Evolutionary conservation across 2,329 filamentous ascomycete species (phyloP), one percentile per base, ranked within the genome.

Genomic region (Alternaria viburni): DNA sequence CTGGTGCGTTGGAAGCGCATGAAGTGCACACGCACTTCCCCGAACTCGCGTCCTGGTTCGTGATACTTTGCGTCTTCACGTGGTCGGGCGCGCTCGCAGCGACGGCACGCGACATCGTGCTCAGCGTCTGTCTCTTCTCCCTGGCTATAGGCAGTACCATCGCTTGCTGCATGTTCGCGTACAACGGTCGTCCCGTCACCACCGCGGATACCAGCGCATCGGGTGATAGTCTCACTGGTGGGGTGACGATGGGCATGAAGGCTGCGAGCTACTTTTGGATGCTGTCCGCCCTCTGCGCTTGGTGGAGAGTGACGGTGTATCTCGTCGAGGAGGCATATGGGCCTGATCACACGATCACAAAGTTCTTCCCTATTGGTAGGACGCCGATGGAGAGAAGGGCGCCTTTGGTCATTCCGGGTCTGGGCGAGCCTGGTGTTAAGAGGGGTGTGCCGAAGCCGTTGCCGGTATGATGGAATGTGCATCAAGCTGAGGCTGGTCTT

Each of bases 341-440:
- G 2, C 43, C 44, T 4, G 41, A 46, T 19, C 51, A 56, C 43
- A 51, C 19, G 7, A 57, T 56, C n/a, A 58, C 50, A 0, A 60
- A 49, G 55, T 59, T 65, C 45, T 65, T 60, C 41, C 52, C 44
- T 17, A 57, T 62, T 52, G 55, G 59, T 7, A 51, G 59, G 43
- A 62, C 54, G 26, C 49, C 55, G 9, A 63, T 56, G 51, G 59
- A 65, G 56, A 62, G 50, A 17, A 62, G 25, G 11, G 54, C 62
- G 9, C 59, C 62, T 21, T 43, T 58, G 9, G 54, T 64, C 3
- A 61, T 57, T 19, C 62, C 62, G 2, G 62, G 62, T 7, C 41
- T 64, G 26, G 57, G 62, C 8, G 62, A 64, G 46, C 62, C 52
- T 15, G 62, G 58, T 6, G 62, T 64, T 12, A 61, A 61, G 47